Conservation (phyloP, 1,284 basidiomycete genomes). For the Cutaneotrichosporon spelunceum region DNA sequence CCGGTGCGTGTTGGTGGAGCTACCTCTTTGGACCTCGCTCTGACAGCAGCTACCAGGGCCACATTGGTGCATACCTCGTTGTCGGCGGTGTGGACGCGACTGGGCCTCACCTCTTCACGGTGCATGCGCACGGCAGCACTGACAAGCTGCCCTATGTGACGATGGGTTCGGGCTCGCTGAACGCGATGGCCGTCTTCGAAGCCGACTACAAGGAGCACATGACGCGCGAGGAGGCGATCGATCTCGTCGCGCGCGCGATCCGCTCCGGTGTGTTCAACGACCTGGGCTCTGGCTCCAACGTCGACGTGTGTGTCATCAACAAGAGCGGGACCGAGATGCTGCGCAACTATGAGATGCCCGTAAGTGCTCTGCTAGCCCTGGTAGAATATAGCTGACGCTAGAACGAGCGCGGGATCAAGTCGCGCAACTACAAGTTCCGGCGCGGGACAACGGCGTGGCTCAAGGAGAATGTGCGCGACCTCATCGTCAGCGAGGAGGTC, state of each 20-base stretch:
- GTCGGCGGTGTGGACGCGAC: conserved; percentile 93
- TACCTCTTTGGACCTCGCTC: background rate
- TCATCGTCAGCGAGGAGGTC: conserved; percentile 70
- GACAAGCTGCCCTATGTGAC: conserved; percentile 99
- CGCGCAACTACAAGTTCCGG: conserved; percentile 77
- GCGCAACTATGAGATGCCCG: conserved; percentile 83
- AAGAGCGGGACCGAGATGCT: conserved; percentile 78
- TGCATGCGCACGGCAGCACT: conserved; percentile 94
- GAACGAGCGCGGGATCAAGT: conserved; percentile 75
- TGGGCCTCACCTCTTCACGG: conserved; percentile 92
- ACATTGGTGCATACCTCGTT: conserved; percentile 92
- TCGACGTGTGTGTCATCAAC: conserved; percentile 95
- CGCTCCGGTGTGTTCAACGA: conserved; percentile 99
- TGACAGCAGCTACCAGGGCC: conserved; percentile 76
- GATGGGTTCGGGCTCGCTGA: conserved; percentile 94
- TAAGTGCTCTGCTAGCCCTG: conserved; percentile 29
- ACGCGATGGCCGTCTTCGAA: conserved; percentile 99
- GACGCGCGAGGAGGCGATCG: conserved; percentile 77
- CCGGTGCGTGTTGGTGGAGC: conserved; percentile 56
- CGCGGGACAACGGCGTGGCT: conserved; percentile 84
- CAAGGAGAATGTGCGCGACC: conserved; percentile 67
- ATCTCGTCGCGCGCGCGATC: conserved; percentile 81
- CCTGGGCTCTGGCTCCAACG: conserved; percentile 93
- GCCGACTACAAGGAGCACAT: conserved; percentile 78
- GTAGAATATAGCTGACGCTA: conserved; percentile 14